Conservation (phyloP, 2,329 filamentous ascomycete genomes). For the Fusarium sp. region DNA sequence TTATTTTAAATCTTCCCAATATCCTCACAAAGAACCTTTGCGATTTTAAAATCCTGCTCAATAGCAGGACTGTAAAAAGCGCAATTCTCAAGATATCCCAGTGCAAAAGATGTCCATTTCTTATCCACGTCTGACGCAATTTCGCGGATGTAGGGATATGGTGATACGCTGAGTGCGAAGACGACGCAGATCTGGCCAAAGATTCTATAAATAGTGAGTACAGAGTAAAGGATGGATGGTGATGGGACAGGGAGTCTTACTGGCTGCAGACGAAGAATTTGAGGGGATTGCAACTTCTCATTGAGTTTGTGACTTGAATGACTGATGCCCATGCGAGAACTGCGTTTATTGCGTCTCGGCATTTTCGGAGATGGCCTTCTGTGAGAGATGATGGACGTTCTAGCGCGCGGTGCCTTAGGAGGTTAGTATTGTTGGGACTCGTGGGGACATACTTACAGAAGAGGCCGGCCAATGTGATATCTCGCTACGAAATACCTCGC, state of each 20-base stretch:
- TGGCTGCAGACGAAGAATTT: constrained; percentile 34
- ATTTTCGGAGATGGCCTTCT: constrained; percentile 32
- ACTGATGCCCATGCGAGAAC: constrained; percentile 18
- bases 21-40: constrained; percentile 23
- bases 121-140: constrained; percentile 13
- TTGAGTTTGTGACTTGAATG: constrained; percentile 22
- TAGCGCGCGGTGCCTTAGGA: constrained; percentile 8
- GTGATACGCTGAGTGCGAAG: constrained; percentile 28
- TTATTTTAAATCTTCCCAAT: constrained; percentile 14
- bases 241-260: too few species aligned
- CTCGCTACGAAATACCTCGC: constrained; percentile 31
- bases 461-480: constrained; percentile 31
- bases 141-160: constrained; percentile 24
- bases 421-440: not conserved
- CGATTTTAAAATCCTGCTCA: constrained; percentile 32
- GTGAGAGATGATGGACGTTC: constrained; percentile 20
- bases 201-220: not conserved
- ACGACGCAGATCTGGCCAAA: constrained; percentile 34
- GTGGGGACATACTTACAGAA: not conserved
- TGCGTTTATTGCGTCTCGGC: constrained; percentile 22
- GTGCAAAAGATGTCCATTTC: constrained; percentile 23
- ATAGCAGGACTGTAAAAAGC: constrained; percentile 17
- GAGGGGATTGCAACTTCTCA: constrained; percentile 33
- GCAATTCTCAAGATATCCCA: constrained; percentile 6
- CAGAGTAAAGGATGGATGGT: too few species aligned